A percentile compares a stretch with the other conserved stretches of the same genome.
Conservation (phyloP, 1,284 basidiomycete genomes). For the Leccinum solheimii region DNA sequence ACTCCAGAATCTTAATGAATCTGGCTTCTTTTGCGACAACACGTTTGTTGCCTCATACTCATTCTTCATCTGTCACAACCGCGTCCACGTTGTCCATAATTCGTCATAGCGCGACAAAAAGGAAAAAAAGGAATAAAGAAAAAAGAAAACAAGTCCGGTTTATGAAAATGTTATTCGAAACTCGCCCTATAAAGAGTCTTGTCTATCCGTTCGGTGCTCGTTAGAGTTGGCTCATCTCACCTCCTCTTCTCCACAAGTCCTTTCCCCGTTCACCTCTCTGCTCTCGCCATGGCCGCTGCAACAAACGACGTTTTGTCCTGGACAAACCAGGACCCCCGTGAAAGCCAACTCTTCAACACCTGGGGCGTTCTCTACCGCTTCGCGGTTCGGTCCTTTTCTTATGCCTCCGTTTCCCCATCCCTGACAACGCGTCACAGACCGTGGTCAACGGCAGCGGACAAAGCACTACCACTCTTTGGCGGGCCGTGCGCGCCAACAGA, state of each 20-base stretch:
- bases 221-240: constrained; percentile 28
- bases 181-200: constrained; percentile 45
- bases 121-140: constrained; percentile 6
- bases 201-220: constrained; percentile 20
- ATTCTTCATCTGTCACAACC: constrained; percentile 64
- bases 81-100: constrained; percentile 73
- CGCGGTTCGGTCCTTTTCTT: constrained; percentile 47
- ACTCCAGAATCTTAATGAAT: constrained; percentile 54
- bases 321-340: constrained; percentile 81
- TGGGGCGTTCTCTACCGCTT: constrained; percentile 82
- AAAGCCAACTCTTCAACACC: constrained; percentile 76
- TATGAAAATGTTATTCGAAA: constrained; percentile 39
- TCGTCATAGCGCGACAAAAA: constrained; percentile 46
- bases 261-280: constrained; percentile 12
- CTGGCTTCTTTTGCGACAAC: constrained; percentile 62
- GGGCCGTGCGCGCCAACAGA: constrained; percentile 73
- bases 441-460: constrained; percentile 59
- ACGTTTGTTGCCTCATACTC: constrained; percentile 67
- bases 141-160: constrained; percentile 41
- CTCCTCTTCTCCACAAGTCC: constrained; percentile 31
- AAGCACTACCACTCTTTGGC: constrained; percentile 72
- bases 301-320: constrained; percentile 76
- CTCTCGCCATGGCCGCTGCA: constrained; percentile 47
- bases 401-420: constrained; percentile 14
- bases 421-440: constrained; percentile 49